A percentile compares a stretch with the other conserved stretches of the same genome.
These are phyloP conservation scores for Helianthus tuberosus DNA, from an alignment of 129 eudicot species.

Conservation along the genomic window DNA sequence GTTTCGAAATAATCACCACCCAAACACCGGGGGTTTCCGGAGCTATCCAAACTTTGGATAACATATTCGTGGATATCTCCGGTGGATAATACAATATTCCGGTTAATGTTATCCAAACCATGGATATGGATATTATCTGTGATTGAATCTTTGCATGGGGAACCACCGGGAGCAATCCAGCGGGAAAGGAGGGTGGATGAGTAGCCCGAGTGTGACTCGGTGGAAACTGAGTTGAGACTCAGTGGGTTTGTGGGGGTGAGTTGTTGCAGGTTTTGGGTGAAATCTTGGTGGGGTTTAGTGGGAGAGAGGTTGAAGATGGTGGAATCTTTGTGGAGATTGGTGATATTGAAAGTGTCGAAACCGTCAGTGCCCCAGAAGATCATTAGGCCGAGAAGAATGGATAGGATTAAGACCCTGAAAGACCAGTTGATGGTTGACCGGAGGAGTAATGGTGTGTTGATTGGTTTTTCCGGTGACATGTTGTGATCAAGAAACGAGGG, in stretches of 20 bases:
- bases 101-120: slow-evolving; percentile 44
- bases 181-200: slow-evolving; percentile 51
- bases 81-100: slow-evolving; percentile 38
- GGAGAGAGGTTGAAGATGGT: background rate
- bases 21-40: slow-evolving; percentile 60
- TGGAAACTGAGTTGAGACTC: slow-evolving; percentile 44
- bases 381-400: slow-evolving; percentile 53
- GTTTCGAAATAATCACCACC: slow-evolving; percentile 94
- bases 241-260: slow-evolving; percentile 5
- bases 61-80: slow-evolving; percentile 71
- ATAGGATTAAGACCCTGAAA: slow-evolving; percentile 51
- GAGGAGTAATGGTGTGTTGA: slow-evolving; percentile 45
- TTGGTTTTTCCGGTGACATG: slow-evolving; percentile 58
- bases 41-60: slow-evolving; percentile 71
- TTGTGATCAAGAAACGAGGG: too few relatives aligned
- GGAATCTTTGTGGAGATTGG: slow-evolving; percentile 44
- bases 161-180: slow-evolving; percentile 82
- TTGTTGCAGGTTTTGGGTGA: slow-evolving; percentile 11
- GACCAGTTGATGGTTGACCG: slow-evolving; percentile 63
- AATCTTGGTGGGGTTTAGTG: background rate
- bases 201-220: slow-evolving; percentile 45
- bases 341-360: slow-evolving; percentile 18
- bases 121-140: slow-evolving; percentile 61
- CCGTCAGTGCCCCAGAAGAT: slow-evolving; percentile 65
- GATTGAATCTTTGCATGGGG: slow-evolving; percentile 73